Percentiles rank a stretch among this genome's conserved stretches.
These are phyloP conservation scores for Schwanniomyces yamadae DNA, from an alignment of 805 yeast genomes.

Conservation along the genomic window DNA sequence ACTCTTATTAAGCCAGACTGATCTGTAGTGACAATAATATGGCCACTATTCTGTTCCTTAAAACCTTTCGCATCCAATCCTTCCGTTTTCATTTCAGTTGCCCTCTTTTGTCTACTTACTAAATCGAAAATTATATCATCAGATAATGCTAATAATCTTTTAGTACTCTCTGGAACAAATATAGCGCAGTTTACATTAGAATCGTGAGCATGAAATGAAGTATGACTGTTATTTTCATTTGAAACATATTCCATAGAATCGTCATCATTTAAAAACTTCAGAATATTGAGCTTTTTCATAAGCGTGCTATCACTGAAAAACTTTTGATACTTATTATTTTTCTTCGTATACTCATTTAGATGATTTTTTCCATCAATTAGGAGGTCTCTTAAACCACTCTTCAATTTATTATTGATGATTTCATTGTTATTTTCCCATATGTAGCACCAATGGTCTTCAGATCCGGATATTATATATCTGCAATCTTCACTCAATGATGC, in stretches of 20 bases:
- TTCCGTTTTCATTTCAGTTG: not conserved
- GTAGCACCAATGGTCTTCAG: conserved; percentile 87
- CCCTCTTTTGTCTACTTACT: conserved; percentile 21
- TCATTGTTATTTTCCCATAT: conserved; percentile 62
- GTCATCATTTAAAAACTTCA: conserved; percentile 26
- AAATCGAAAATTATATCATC: conserved; percentile 80
- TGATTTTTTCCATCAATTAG: conserved; percentile 34
- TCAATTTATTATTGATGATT: conserved; percentile 40
- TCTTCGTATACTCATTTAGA: conserved; percentile 28
- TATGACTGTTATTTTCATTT: conserved; percentile 58
- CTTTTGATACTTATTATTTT: conserved; percentile 27
- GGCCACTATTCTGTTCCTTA: conserved; percentile 18
- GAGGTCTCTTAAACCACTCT: conserved; percentile 33
- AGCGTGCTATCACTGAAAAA: conserved; percentile 28
- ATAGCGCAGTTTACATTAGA: conserved; percentile 70
- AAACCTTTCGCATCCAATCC: not conserved
- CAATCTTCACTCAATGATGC: conserved; percentile 64
- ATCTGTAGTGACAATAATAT: conserved; percentile 76
- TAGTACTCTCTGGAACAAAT: conserved; percentile 73
- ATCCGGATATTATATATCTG: conserved; percentile 65
- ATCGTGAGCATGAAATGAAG: conserved; percentile 76
- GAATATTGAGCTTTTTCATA: conserved; percentile 23
- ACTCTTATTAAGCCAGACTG: conserved; percentile 69
- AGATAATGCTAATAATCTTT: conserved; percentile 63
- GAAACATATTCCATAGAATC: conserved; percentile 23